phyloP scores from a whole-genome alignment of 2,329 filamentous ascomycete genomes.

The Fusarium protoensiforme region DNA sequence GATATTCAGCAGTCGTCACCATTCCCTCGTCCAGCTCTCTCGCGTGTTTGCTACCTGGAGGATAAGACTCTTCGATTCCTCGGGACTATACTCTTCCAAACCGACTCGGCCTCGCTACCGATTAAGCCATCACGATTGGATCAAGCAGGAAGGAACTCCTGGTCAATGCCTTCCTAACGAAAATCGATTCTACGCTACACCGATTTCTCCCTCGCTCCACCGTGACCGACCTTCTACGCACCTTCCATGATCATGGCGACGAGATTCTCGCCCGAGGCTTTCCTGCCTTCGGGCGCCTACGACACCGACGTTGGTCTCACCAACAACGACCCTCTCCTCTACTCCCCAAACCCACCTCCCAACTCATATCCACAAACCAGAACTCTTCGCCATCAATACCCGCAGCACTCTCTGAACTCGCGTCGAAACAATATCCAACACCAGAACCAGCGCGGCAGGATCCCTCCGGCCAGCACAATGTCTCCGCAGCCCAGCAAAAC shows the following conservation, averaged over 20 bases:
- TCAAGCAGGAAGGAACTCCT: neutral
- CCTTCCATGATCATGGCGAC: constrained; percentile 39
- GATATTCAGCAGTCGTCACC: constrained; percentile 18
- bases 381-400: constrained; percentile 37
- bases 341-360: constrained; percentile 29
- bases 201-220: constrained; percentile 30
- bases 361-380: constrained; percentile 32
- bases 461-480: constrained; percentile 40
- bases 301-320: constrained; percentile 34
- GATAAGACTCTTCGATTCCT: constrained; percentile 3
- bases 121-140: constrained; percentile 9
- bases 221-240: constrained; percentile 14
- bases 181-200: constrained; percentile 20
- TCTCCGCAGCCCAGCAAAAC: constrained; percentile 26
- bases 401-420: constrained; percentile 34
- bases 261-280: constrained; percentile 41
- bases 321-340: constrained; percentile 30
- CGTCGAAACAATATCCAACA: constrained; percentile 27
- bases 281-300: constrained; percentile 43
- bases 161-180: constrained; percentile 36
- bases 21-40: constrained; percentile 22
- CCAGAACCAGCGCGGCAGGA: constrained; percentile 31
- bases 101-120: neutral
- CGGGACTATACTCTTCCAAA: neutral
- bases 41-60: constrained; percentile 6